A percentile compares a stretch with the other conserved stretches of the same genome.
Conservation (phyloP, 768 basidiomycete species). For the Termitomyces eurrhizus region DNA sequence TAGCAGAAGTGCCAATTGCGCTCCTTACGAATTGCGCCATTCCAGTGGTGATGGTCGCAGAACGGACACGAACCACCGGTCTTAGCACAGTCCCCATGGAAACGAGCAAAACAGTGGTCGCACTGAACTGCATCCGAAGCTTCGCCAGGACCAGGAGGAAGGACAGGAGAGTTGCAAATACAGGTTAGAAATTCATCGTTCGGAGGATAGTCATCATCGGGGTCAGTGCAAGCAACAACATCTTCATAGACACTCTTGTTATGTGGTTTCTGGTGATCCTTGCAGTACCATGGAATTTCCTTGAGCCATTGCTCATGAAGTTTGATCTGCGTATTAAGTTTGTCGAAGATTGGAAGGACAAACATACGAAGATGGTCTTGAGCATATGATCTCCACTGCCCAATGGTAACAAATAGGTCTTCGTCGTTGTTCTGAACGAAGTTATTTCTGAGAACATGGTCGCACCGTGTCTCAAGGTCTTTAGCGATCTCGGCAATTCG, state of each 20-base stretch:
- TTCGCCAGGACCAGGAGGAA: conserved; percentile 71
- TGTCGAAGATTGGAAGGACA: conserved; percentile 67
- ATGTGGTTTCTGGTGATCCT: conserved; percentile 61
- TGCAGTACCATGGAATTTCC: conserved; percentile 76
- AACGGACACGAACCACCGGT: conserved; percentile 91
- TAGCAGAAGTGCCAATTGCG: conserved; percentile 83
- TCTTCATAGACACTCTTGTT: conserved; percentile 66
- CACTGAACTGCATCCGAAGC: conserved; percentile 86
- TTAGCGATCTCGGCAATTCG: conserved; percentile 71
- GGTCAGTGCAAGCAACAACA: conserved; percentile 67
- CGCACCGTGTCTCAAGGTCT: conserved; percentile 74
- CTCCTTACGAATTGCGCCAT: conserved; percentile 77
- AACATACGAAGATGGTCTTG: conserved; percentile 71
- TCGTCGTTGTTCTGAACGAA: conserved; percentile 48
- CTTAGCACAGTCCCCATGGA: conserved; percentile 81
- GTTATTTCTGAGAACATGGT: conserved; percentile 63
- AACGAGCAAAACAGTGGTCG: conserved; percentile 83
- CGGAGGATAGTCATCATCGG: conserved; percentile 77
- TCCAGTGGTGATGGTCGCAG: conserved; percentile 91
- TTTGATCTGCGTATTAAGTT: conserved; percentile 62
- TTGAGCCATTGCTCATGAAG: conserved; percentile 70
- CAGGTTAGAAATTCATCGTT: conserved; percentile 82
- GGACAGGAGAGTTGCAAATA: conserved; percentile 74
- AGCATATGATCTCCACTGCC: conserved; percentile 71
- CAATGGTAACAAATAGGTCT: conserved; percentile 69